Evolutionary conservation across 108 stramenopile genomes (phyloP).

Genomic region (Aurantiochytrium sp.): DNA sequence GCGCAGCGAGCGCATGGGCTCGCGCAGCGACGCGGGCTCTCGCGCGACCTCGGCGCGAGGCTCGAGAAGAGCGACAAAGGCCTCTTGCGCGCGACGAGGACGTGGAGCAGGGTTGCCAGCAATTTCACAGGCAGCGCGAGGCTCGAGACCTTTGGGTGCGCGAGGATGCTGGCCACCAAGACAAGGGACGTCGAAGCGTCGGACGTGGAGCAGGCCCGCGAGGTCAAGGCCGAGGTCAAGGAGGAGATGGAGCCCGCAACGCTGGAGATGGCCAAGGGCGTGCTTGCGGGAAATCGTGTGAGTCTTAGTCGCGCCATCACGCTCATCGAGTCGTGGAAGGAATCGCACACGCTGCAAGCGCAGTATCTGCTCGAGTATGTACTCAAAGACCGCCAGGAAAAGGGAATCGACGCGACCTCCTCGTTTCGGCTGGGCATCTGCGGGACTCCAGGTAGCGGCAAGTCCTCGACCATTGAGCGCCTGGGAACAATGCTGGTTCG

Average conservation of each 20-base stretch:
- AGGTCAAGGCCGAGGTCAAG: neutral
- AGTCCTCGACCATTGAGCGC: constrained; percentile 50
- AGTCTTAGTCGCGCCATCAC: constrained; percentile 30
- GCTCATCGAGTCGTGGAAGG: constrained; percentile 24
- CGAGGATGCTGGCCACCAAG: too few relatives aligned
- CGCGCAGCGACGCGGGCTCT: too few relatives aligned
- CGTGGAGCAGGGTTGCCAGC: too few relatives aligned
- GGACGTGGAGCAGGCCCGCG: neutral
- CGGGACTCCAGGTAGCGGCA: constrained; percentile 56
- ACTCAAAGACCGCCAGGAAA: neutral
- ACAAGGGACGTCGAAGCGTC: too few relatives aligned
- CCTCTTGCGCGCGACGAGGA: too few relatives aligned
- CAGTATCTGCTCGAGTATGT: neutral
- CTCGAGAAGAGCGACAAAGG: too few relatives aligned
- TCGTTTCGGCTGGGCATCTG: constrained; percentile 50
- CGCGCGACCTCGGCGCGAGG: too few relatives aligned
- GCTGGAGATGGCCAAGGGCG: constrained; percentile 21
- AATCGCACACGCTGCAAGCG: neutral
- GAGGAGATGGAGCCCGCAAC: neutral
- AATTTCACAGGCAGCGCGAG: too few relatives aligned
- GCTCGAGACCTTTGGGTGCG: too few relatives aligned
- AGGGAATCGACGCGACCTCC: neutral
- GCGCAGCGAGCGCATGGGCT: too few relatives aligned
- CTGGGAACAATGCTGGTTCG: constrained; percentile 18
- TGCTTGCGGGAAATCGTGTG: constrained; percentile 20